phyloP scores from a whole-genome alignment of 176 grass and related monocot species.

The Oryza longistaminata region DNA sequence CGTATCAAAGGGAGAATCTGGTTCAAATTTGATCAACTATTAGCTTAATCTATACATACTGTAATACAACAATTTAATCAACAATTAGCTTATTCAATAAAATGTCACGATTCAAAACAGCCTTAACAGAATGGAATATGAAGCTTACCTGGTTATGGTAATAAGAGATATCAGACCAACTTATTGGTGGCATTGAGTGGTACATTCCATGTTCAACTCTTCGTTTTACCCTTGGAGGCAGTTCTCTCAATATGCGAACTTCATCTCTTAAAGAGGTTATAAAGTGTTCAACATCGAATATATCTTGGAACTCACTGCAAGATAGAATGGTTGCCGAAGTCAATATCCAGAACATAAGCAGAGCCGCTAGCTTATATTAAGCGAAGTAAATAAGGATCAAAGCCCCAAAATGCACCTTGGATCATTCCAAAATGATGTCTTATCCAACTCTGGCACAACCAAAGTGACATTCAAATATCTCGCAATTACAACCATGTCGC shows the following conservation, averaged over 20 bases:
- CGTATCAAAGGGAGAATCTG: slow-evolving; percentile 95
- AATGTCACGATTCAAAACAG: background rate
- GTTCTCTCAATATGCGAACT: slow-evolving; percentile 79
- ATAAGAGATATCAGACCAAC: slow-evolving; percentile 97
- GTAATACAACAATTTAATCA: background rate
- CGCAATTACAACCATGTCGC: slow-evolving; percentile 96
- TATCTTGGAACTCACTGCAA: slow-evolving; percentile 85
- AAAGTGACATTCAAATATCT: slow-evolving; percentile 93
- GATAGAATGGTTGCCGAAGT: background rate
- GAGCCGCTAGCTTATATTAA: background rate
- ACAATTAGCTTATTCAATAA: slow-evolving; percentile 33
- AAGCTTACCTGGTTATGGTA: slow-evolving; percentile 71
- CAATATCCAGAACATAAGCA: background rate
- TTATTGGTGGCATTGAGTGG: slow-evolving; percentile 82
- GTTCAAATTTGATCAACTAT: background rate
- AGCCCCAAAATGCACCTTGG: slow-evolving; percentile 52
- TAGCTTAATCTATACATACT: slow-evolving; percentile 28
- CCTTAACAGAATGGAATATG: slow-evolving; percentile 5
- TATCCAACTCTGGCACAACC: slow-evolving; percentile 86
- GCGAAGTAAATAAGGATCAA: background rate
- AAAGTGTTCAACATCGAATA: slow-evolving; percentile 96
- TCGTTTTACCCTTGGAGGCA: slow-evolving; percentile 73
- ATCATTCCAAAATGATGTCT: slow-evolving; percentile 94
- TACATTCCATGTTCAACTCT: slow-evolving; percentile 62
- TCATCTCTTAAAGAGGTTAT: slow-evolving; percentile 88